Base-by-base conservation (phyloP, 108 stramenopile species). In the Stephanodiscus triporus region DNA sequence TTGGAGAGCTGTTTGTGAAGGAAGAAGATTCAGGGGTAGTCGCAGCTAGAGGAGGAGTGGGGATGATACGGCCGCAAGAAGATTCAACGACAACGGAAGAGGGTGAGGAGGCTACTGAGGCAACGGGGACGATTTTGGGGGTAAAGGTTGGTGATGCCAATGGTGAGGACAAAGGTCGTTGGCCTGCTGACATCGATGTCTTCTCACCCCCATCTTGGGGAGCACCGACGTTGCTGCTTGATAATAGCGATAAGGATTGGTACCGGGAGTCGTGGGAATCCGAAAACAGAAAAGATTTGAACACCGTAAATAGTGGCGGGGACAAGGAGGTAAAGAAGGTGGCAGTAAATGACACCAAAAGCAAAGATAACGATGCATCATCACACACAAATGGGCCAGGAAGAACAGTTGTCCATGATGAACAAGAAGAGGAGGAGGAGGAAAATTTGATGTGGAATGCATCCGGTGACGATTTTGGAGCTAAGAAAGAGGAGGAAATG, bases 141-240 rank as follows among this genome's bases (percentile, higher is more conserved):
- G 43, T 45, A 13, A 14, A 45, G 13, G 43, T 0, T 16, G 14
- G 3, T 16, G 16, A 17, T 14, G 16, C 43, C 3, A 17, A 16
- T 45, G 43, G 14, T 0, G 43, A 17, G 16, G 43, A 45, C 14
- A 45, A 45, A 1, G 11, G 13, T 29, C 29, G 30, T 57, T 57
- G 56, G 56, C 30, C 56, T 30, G 30, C 27, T 4, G 56, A 57
- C n/a, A 17, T 27, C 20, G 56, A 57, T 30, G 14, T 27, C 11
- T 57, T 57, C n/a, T 57, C 56, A 30, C 56, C 56, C 14, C 8
- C 27, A 9, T 13, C 56, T 57, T 57, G 56, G 56, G 30, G 30
- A 27, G 29, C 56, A 30, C 56, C 56, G 6, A 20, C 13, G 11
- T 57, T 27, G 26, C 16, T n/a, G 10, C 14, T 34, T 34, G n/a